Base-by-base conservation (phyloP, 1,284 basidiomycete genomes). In the Ustilago bromivora region DNA sequence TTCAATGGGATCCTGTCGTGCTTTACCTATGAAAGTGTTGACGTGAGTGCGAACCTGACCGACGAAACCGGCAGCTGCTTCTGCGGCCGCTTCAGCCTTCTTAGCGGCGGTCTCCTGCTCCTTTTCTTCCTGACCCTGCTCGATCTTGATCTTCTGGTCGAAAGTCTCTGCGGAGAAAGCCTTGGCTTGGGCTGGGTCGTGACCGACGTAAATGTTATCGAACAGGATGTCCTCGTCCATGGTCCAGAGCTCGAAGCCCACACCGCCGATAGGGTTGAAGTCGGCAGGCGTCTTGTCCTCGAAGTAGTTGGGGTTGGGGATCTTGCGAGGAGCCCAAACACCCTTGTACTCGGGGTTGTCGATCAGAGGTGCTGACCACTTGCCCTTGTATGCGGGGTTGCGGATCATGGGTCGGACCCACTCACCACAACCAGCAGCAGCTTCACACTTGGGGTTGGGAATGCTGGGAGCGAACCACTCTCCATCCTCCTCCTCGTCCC, bases 401-500 rank as follows among this genome's bases (percentile, higher is more conserved):
- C 94, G 92, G 84, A 98, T 93, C 89, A 92, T 89, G 71, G 96
- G 95, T 82, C 89, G 57, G 81, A 91, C 92, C 96, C 96, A 99
- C 86, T 92, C 91, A 85, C 97, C 97, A 84, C 97, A 99, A 53
- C 97, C 97, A 80, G 95, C 91, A 69, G 91, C 95, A 68, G 92
- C 92, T 78, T 91, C 89, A 82, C 95, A 93, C 90, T 98, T 98
- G 67, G 87, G 87, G 84, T 87, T 87, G 40, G 90, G 88, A 66
- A 99, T 89, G 71, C 91, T 91, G 34, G 96, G 95, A 12, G 95
- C 91, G 72, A 98, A 90, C 95, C 95, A 99, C 86, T 98, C 96
- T 87, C 97, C 97, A 84, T 99, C 96, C 87, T 99, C 96, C 87
- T 98, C 97, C 81, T 99, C 94, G 85, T 98, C 96, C 97, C 97